Conservation (phyloP, 1,139 yeast species). For the Torulaspora pretoriensis region DNA sequence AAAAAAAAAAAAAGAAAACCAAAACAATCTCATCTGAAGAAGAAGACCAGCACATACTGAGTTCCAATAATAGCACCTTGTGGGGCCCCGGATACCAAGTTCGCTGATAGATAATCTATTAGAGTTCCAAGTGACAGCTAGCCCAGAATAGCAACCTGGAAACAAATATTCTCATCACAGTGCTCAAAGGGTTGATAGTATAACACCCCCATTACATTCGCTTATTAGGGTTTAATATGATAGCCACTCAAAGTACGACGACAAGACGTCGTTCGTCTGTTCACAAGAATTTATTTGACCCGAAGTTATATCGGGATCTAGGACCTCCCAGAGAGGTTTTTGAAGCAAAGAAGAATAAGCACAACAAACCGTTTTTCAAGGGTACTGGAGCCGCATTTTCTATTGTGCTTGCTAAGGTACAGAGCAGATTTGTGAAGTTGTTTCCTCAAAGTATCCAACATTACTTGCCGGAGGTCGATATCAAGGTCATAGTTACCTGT, state of each 20-base stretch:
- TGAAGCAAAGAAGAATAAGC: constrained; percentile 17
- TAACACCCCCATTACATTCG: constrained; percentile 6
- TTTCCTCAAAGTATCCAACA: constrained; percentile 17
- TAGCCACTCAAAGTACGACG: constrained; percentile 24
- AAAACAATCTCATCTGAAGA: not conserved
- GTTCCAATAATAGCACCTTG: constrained; percentile 1
- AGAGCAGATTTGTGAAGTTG: constrained; percentile 10
- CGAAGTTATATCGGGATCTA: constrained; percentile 20
- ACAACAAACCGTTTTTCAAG: not conserved
- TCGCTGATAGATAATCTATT: not conserved
- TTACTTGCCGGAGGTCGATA: constrained; percentile 30
- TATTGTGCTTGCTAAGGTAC: constrained; percentile 2
- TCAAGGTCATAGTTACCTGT: constrained; percentile 48
- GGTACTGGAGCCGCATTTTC: not conserved
- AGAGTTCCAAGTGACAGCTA: not conserved
- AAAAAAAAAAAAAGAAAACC: constrained; percentile 5
- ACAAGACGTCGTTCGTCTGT: constrained; percentile 27
- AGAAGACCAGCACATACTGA: constrained; percentile 1
- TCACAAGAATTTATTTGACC: constrained; percentile 28
- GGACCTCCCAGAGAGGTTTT: constrained; percentile 14
- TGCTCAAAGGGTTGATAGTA: not conserved
- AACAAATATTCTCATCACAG: not conserved
- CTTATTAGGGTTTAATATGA: constrained; percentile 15
- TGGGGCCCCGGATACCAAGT: not conserved
- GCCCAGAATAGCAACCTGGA: not conserved